These are phyloP conservation scores for Lachnum nothofagi DNA, from an alignment of 2,329 filamentous ascomycete species.

Conservation along the genomic window DNA sequence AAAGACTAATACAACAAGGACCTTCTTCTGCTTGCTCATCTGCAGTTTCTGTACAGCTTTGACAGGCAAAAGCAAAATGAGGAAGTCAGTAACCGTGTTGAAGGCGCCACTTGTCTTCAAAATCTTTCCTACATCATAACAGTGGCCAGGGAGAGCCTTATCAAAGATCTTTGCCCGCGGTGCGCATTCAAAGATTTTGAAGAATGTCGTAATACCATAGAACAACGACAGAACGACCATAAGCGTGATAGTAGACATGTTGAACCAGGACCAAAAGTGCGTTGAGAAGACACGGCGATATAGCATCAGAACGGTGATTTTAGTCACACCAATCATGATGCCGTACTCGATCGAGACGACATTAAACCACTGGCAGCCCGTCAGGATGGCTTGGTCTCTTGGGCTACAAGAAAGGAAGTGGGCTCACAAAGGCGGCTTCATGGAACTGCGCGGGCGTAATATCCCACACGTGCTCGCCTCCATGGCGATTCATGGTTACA, in stretches of 20 bases:
- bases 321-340: background rate
- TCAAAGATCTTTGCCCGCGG: background rate
- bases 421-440: background rate
- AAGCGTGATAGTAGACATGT: background rate
- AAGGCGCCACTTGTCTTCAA: background rate
- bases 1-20: constrained; percentile 2
- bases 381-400: background rate
- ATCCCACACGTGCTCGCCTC: background rate
- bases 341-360: background rate
- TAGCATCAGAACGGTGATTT: background rate
- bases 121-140: background rate
- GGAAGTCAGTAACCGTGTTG: background rate
- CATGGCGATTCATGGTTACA: background rate
- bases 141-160: background rate
- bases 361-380: constrained; percentile 5
- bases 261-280: background rate
- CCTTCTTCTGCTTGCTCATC: constrained; percentile 3
- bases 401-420: background rate
- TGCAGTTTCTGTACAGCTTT: constrained; percentile 1
- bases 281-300: constrained; percentile 1
- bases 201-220: background rate
- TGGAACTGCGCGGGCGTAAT: background rate
- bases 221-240: background rate
- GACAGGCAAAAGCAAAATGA: constrained; percentile 1
- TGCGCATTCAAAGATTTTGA: constrained; percentile 1